Conservation (phyloP, 805 yeast species). For the Scheffersomyces lignosus region DNA sequence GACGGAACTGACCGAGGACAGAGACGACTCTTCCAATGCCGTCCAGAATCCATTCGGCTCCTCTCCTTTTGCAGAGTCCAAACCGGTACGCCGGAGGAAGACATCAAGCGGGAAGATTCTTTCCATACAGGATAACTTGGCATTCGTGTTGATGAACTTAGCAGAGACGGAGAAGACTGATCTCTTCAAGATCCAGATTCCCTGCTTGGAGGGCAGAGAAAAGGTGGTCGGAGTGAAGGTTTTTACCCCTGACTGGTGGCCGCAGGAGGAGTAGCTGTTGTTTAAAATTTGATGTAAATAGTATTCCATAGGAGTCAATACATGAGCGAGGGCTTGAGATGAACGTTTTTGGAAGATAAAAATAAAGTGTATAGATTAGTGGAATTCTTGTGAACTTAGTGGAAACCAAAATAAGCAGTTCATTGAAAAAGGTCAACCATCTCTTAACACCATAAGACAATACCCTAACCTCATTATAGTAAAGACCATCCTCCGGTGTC, state of each 20-base stretch:
- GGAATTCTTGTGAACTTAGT: no score
- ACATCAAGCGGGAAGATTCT: conserved; percentile 61
- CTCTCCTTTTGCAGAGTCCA: conserved; percentile 39
- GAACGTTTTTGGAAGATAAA: no score
- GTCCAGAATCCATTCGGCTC: conserved; percentile 19
- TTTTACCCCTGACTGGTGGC: conserved; percentile 77
- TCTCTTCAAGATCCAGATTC: conserved; percentile 30
- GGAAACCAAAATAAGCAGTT: no score
- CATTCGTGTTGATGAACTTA: conserved; percentile 59
- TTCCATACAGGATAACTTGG: conserved; percentile 55
- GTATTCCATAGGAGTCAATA: no score
- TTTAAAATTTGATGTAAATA: no score
- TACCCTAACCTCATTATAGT: no score
- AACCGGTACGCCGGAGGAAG: conserved; percentile 31
- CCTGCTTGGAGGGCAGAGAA: conserved; percentile 18
- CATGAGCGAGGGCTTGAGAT: no score
- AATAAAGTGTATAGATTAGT: no score
- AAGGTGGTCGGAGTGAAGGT: conserved; percentile 49
- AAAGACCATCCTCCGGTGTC: no score
- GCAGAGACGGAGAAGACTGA: conserved; percentile 46
- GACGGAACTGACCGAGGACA: conserved; percentile 9
- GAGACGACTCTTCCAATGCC: conserved; percentile 1
- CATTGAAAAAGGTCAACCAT: no score
- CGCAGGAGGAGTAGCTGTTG: conserved; percentile 38
- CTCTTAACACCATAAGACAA: no score